Base-by-base conservation (phyloP, 179 eudicot species). In the Vitellaria paradoxa region DNA sequence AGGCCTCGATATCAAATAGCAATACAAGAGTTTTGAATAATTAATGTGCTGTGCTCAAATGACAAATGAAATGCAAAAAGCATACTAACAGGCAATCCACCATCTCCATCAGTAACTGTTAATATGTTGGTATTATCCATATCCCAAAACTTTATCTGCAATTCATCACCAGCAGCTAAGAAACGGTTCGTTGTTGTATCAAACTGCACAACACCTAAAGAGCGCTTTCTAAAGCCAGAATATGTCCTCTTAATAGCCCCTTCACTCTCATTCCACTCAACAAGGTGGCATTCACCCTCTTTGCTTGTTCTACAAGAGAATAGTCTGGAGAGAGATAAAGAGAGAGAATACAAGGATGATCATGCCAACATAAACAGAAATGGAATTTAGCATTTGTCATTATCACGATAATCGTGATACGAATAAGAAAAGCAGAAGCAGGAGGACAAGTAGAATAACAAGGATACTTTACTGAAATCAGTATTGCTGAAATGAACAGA, bases 211-310 rank as follows among this genome's bases (percentile, higher is more conserved):
- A 91, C 85, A 64, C 93, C 93, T 20, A 81, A 79, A 72, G 97
- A 89, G 50, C 90, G 88, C 81, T 89, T 92, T 59, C 95, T 88
- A n/a, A 91, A 88, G 49, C 93, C 92, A 76, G 75, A 52, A 68
- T 83, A 92, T 42, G 87, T 77, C 65, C 95, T 85, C 77, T 87
- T 91, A 55, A 92, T 88, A 66, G 93, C 80, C 71, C 97, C 95
- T 88, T 91, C 93, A 77, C 89, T 88, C 80, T 91, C 97, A 87
- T 92, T 89, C 97, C 97, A 92, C 78, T 92, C 97, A 18, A 91
- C 97, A 56, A 92, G 84, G 79, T 85, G 87, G 60, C 93, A 91
- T 79, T 92, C 95, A 30, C 95, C 93, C 80, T 92, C 97, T 85
- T 91, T 88, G 74, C 82, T 92, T 57, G 93, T 89, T 74, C 97